phyloP scores from a whole-genome alignment of 306 rosid species.

The Sophora flavescens region DNA sequence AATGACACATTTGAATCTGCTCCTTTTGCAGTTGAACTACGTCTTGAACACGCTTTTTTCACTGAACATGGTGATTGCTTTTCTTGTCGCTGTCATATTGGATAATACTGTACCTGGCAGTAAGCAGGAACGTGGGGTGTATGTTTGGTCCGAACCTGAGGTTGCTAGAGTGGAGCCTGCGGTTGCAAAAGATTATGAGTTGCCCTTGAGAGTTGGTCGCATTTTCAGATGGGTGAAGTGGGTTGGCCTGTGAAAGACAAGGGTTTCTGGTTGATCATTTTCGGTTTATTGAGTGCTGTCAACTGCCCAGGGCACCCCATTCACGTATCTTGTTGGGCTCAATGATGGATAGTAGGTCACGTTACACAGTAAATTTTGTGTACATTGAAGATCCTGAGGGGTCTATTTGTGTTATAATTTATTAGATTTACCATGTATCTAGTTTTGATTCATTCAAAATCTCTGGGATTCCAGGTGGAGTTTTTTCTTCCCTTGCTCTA shows the following conservation, averaged over 20 bases:
- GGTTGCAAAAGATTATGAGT: constrained; percentile 76
- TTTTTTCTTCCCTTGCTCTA: constrained; percentile 36
- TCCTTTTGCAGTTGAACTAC: constrained; percentile 74
- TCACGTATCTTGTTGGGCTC: constrained; percentile 22
- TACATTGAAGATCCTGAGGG: constrained; percentile 61
- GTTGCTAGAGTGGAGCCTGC: constrained; percentile 86
- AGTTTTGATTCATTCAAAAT: constrained; percentile 62
- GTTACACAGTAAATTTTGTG: constrained; percentile 52
- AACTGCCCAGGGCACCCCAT: not conserved
- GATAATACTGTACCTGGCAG: constrained; percentile 99
- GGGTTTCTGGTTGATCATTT: constrained; percentile 38
- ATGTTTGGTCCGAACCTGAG: constrained; percentile 90
- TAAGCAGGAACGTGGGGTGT: constrained; percentile 94
- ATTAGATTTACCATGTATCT: constrained; percentile 62
- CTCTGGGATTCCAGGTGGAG: constrained; percentile 42
- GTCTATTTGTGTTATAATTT: constrained; percentile 56
- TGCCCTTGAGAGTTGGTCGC: constrained; percentile 88
- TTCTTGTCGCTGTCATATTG: constrained; percentile 84
- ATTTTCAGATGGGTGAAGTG: constrained; percentile 97
- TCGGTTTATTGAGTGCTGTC: constrained; percentile 5
- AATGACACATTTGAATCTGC: constrained; percentile 16
- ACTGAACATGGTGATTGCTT: constrained; percentile 88
- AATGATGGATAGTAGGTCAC: constrained; percentile 49
- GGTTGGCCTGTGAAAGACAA: constrained; percentile 75
- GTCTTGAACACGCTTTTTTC: constrained; percentile 81